Base-by-base conservation (phyloP, 2,329 filamentous ascomycete species). In the Chaetomiaceae sp. region DNA sequence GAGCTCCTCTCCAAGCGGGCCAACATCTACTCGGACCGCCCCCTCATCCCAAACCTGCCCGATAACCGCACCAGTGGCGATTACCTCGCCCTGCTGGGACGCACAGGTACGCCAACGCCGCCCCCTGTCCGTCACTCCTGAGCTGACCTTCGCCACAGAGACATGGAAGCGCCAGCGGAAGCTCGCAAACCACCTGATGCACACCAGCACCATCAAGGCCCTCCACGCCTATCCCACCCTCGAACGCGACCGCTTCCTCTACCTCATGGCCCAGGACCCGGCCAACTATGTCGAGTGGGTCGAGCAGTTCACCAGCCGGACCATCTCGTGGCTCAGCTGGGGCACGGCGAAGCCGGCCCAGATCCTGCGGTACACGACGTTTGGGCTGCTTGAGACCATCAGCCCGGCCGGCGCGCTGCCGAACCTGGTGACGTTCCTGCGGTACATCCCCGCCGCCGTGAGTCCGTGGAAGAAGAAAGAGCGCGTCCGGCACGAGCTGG, bases 111-210 rank as follows among this genome's bases (percentile, higher is more conserved):
- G 20, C n/a, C 6, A 4, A 8, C 25, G 14, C 7, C n/a, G 6
- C 37, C 11, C 6, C 17, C 5, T 11, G 3, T 4, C 4, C 19
- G n/a, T 12, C 15, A 20, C n/a, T 19, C 29, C 40, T 17, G 2
- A 33, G 6, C 15, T 27, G 7, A 8, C 4, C 7, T 17, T 17
- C 9, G 5, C 8, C 11, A 56, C n/a, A 75, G 74, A 75, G 5
- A 75, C 68, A 3, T 78, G 75, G 75, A 75, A 72, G 60, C 69
- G 73, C n/a, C 75, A 77, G 59, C 69, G 74, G 7, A 75, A 71
- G 63, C 69, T 75, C 20, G 71, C 70, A 54, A 69, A 72, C 48
- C 69, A 73, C 54, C 63, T 77, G 15, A 76, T 77, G 73, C 62
- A 68, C 25, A 61, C 62, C 37, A 69, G 68, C 19, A 63, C 68